Percentiles rank a stretch among this genome's conserved stretches.
Conservation (phyloP, 2,329 filamentous ascomycete genomes). For the Nemania bipapillata region DNA sequence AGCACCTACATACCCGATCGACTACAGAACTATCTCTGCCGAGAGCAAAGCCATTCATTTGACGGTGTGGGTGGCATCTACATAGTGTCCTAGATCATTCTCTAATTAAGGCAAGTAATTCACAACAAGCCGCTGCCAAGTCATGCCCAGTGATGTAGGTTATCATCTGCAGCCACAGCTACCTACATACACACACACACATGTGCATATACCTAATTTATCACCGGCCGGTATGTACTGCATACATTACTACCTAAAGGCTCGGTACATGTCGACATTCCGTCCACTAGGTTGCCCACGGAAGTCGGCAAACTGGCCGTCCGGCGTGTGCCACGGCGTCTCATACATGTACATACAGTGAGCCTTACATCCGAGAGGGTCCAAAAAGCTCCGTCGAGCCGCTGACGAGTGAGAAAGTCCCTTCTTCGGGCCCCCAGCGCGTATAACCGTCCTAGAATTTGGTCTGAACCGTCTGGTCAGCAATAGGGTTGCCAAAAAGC, state of each 20-base stretch:
- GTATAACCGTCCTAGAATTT: background rate
- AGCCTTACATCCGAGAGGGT: background rate
- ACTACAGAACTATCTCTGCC: too few species aligned
- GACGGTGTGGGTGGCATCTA: background rate
- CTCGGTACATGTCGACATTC: background rate
- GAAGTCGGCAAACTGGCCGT: background rate
- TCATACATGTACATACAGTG: background rate
- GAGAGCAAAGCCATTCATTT: background rate
- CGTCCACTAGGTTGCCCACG: background rate
- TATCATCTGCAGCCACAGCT: background rate
- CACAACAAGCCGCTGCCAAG: background rate
- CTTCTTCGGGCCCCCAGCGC: background rate
- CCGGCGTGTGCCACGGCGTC: background rate
- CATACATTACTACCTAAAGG: background rate
- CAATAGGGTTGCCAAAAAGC: background rate
- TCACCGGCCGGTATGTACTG: background rate
- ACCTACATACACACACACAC: background rate
- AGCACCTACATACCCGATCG: background rate
- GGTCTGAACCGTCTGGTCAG: background rate
- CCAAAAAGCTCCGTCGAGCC: background rate
- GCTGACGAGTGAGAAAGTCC: background rate
- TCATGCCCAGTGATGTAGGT: background rate
- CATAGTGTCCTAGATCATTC: background rate
- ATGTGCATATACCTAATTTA: background rate
- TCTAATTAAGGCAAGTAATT: background rate